Evolutionary conservation across 2,329 filamentous ascomycete species (phyloP).

Genomic region (Aspergillus vadensis): DNA sequence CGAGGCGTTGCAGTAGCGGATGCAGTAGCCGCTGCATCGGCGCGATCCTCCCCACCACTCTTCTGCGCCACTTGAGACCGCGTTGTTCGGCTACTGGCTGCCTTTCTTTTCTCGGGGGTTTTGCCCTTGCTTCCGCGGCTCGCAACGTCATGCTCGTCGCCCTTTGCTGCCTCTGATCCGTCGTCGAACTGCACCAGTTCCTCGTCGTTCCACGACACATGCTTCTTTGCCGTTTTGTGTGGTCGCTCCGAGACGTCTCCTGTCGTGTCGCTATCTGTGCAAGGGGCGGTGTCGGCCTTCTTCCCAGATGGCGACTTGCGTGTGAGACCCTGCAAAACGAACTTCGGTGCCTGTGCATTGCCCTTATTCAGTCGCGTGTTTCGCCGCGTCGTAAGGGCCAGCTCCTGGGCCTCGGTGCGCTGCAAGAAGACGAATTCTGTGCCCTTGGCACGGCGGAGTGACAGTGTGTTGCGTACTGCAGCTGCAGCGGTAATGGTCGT

Average conservation of each 20-base stretch:
- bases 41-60: slow-evolving; percentile 21
- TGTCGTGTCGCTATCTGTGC: slow-evolving; percentile 10
- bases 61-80: slow-evolving; percentile 26
- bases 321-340: slow-evolving; percentile 29
- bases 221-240: slow-evolving; percentile 26
- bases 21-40: slow-evolving; percentile 25
- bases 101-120: slow-evolving; percentile 26
- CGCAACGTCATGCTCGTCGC: slow-evolving; percentile 22
- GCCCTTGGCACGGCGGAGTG: slow-evolving; percentile 47
- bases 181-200: slow-evolving; percentile 41
- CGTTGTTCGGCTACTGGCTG: slow-evolving; percentile 27
- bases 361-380: slow-evolving; percentile 49
- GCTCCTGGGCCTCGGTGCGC: slow-evolving; percentile 44
- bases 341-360: slow-evolving; percentile 37
- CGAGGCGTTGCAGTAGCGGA: slow-evolving; percentile 29
- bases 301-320: slow-evolving; percentile 16
- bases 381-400: slow-evolving; percentile 44
- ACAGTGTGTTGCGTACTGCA: slow-evolving; percentile 40
- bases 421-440: slow-evolving; percentile 49
- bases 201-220: slow-evolving; percentile 43
- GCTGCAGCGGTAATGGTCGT: slow-evolving; percentile 22
- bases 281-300: not conserved
- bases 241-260: slow-evolving; percentile 8
- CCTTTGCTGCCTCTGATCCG: slow-evolving; percentile 18
- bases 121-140: slow-evolving; percentile 21